Evolutionary conservation across 1,284 basidiomycete genomes (phyloP).

Genomic region (Xanthoconium separans): DNA sequence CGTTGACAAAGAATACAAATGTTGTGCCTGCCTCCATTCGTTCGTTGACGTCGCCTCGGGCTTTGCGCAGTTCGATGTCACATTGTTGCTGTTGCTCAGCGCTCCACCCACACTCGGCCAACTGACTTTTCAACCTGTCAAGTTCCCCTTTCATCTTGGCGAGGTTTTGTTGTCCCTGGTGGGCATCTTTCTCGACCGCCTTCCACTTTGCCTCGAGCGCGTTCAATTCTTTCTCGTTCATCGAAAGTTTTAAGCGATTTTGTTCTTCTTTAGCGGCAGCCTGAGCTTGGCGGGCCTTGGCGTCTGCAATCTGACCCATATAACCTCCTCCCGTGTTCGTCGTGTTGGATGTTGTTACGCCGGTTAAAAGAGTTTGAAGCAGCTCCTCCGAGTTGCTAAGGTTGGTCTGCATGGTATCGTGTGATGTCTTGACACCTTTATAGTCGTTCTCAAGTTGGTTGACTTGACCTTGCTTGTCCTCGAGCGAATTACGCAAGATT

Average conservation of each 20-base stretch:
- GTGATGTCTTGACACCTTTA: slow-evolving; percentile 70
- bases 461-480: slow-evolving; percentile 60
- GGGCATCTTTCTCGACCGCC: slow-evolving; percentile 81
- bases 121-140: slow-evolving; percentile 51
- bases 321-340: slow-evolving; percentile 79
- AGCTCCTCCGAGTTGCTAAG: slow-evolving; percentile 86
- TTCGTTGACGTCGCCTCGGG: slow-evolving; percentile 56
- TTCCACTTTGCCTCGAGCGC: slow-evolving; percentile 80
- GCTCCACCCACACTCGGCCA: slow-evolving; percentile 77
- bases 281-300: slow-evolving; percentile 73
- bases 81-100: slow-evolving; percentile 70
- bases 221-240: slow-evolving; percentile 82
- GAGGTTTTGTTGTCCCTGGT: slow-evolving; percentile 73
- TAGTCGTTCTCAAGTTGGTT: slow-evolving; percentile 61
- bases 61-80: slow-evolving; percentile 56
- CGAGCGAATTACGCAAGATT: slow-evolving; percentile 58
- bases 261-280: slow-evolving; percentile 88
- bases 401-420: slow-evolving; percentile 62
- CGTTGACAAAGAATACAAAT: background rate
- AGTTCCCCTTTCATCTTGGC: slow-evolving; percentile 62
- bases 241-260: slow-evolving; percentile 72
- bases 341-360: slow-evolving; percentile 72
- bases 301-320: slow-evolving; percentile 95
- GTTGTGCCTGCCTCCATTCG: slow-evolving; percentile 62
- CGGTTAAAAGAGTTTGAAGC: slow-evolving; percentile 93